These are phyloP conservation scores for Cucumis hystrix DNA, from an alignment of 306 rosid genomes.

Conservation along the genomic window DNA sequence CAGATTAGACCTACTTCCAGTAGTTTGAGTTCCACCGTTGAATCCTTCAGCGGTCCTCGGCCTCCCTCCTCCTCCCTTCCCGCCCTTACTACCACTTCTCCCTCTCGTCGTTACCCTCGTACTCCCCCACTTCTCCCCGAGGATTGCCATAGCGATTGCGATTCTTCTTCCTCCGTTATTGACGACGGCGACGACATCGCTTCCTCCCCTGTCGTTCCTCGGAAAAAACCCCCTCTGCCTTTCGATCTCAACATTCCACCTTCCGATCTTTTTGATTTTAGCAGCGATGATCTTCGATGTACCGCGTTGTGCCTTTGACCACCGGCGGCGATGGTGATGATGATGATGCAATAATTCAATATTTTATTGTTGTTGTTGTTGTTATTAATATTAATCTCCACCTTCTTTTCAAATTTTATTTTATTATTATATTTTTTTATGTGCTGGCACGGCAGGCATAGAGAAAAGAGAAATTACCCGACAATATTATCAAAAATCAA, in stretches of 20 bases:
- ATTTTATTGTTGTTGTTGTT: conserved; percentile 3
- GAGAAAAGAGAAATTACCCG: conserved; percentile 19
- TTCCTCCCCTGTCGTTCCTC: conserved; percentile 26
- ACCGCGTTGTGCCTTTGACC: conserved; percentile 70
- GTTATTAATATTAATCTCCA: not conserved
- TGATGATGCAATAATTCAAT: conserved; percentile 22
- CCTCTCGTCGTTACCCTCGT: conserved; percentile 29
- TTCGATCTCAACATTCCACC: conserved; percentile 74
- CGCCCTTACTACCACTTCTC: not conserved
- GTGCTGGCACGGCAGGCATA: conserved; percentile 15
- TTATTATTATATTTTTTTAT: not conserved
- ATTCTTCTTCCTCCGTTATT: conserved; percentile 66
- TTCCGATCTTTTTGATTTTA: conserved; percentile 32
- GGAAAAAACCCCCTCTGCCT: conserved; percentile 23
- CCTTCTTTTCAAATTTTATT: not conserved
- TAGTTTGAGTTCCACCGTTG: conserved; percentile 81
- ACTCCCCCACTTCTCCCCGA: conserved; percentile 59
- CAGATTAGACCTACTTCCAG: conserved; percentile 51
- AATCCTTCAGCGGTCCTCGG: conserved; percentile 78
- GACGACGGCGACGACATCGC: conserved; percentile 45
- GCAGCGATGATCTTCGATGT: conserved; percentile 37
- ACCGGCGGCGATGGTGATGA: not conserved
- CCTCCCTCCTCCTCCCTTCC: not conserved
- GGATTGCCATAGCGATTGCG: conserved; percentile 89
- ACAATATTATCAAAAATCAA: conserved; percentile 28